Conservation (phyloP, 257 asterid species). For the Rhazya stricta region DNA sequence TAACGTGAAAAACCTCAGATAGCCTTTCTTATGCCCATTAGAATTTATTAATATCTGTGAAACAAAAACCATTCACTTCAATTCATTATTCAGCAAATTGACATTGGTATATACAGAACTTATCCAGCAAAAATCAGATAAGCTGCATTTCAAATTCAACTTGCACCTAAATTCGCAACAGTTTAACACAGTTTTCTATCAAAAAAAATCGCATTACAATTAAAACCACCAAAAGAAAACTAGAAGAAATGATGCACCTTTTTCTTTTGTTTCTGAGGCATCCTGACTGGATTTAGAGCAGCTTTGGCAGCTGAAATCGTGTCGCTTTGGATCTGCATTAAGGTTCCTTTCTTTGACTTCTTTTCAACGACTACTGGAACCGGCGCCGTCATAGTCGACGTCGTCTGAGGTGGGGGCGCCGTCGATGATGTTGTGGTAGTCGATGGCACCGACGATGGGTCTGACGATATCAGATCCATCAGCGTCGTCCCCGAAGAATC, state of each 20-base stretch:
- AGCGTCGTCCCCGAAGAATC: slow-evolving; percentile 86
- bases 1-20: not conserved
- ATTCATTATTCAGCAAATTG: not conserved
- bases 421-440: slow-evolving; percentile 26
- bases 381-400: slow-evolving; percentile 36
- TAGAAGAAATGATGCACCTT: slow-evolving; percentile 37
- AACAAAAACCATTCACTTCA: not conserved
- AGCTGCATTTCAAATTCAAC: not conserved
- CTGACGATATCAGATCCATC: slow-evolving; percentile 99
- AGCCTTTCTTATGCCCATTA: not conserved
- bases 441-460: slow-evolving; percentile 37
- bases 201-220: not conserved
- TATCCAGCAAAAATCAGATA: not conserved
- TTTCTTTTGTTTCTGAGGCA: slow-evolving; percentile 82
- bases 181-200: not conserved
- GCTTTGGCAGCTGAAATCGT: slow-evolving; percentile 92
- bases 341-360: slow-evolving; percentile 81
- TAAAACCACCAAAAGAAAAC: not conserved
- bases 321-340: slow-evolving; percentile 98
- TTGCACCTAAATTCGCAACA: not conserved
- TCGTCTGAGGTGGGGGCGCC: slow-evolving; percentile 47
- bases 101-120: not conserved
- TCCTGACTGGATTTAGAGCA: slow-evolving; percentile 45
- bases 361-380: slow-evolving; percentile 61
- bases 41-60: not conserved